phyloP scores from a whole-genome alignment of 306 rosid species.

The Lupinus albus region DNA sequence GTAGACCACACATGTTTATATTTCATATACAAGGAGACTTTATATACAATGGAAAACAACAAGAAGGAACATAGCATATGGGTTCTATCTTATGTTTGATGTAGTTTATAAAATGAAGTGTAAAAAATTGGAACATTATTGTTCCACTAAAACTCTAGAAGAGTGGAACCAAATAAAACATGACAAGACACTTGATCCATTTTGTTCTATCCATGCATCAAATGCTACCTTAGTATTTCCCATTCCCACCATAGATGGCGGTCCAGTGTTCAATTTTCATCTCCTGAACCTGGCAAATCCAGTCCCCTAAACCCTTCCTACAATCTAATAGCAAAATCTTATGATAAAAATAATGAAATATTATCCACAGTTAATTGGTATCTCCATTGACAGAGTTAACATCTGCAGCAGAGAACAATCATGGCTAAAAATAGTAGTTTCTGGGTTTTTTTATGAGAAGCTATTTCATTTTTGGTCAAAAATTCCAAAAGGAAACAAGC shows the following conservation, averaged over 20 bases:
- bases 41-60: background rate
- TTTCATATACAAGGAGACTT: slow-evolving; percentile 7
- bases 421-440: background rate
- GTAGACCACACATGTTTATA: slow-evolving; percentile 7
- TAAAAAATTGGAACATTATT: too few species aligned
- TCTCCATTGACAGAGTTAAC: background rate
- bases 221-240: background rate
- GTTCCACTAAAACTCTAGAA: too few species aligned
- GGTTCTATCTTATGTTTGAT: too few species aligned
- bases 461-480: background rate
- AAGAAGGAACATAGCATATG: background rate
- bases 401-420: slow-evolving; percentile 21
- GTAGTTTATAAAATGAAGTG: too few species aligned
- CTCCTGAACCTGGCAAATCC: background rate
- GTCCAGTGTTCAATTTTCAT: background rate
- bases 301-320: background rate
- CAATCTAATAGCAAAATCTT: background rate
- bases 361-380: slow-evolving; percentile 8
- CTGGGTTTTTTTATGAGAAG: background rate
- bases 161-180: too few species aligned
- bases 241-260: background rate
- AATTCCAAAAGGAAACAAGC: background rate
- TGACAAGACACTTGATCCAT: too few species aligned
- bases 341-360: background rate
- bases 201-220: too few species aligned